Evolutionary conservation across 1,139 yeast genomes (phyloP).

Genomic region (Spathaspora jeffriesii): DNA sequence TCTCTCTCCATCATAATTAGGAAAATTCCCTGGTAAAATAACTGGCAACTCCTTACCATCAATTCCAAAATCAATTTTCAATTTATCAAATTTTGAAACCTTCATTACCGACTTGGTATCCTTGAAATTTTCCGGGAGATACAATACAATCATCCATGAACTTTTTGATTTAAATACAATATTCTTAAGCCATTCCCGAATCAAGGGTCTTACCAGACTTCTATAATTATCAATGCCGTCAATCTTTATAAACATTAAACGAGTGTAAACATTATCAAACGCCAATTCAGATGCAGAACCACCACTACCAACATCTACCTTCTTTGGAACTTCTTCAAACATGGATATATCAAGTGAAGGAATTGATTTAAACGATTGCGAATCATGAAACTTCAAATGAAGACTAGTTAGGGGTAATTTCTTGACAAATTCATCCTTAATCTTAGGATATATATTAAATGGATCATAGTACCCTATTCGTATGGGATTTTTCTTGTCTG

Average conservation of each 20-base stretch:
- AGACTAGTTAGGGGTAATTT: conserved; percentile 70
- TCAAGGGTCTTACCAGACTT: conserved; percentile 75
- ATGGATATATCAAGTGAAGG: conserved; percentile 60
- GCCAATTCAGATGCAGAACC: conserved; percentile 6
- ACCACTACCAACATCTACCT: conserved; percentile 8
- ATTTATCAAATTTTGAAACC: conserved; percentile 62
- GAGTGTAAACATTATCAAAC: conserved; percentile 50
- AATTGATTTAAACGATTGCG: conserved; percentile 66
- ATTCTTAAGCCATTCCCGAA: conserved; percentile 75
- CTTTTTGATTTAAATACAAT: conserved; percentile 42
- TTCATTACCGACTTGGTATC: conserved; percentile 48
- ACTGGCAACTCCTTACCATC: conserved; percentile 38
- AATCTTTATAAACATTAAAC: conserved; percentile 69
- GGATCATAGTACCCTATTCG: conserved; percentile 84
- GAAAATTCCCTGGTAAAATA: conserved; percentile 13
- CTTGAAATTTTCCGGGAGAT: conserved; percentile 46
- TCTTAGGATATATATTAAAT: conserved; percentile 59
- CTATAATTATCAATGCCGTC: conserved; percentile 74
- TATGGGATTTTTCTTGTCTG: conserved; percentile 26
- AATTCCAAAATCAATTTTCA: conserved; percentile 62
- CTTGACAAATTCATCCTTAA: conserved; percentile 52
- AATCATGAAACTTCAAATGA: conserved; percentile 70
- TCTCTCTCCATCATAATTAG: conserved; percentile 22
- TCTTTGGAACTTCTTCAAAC: conserved; percentile 59
- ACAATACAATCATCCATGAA: conserved; percentile 68